Evolutionary conservation across 225 moss, liverwort and hornwort genomes (phyloP), one percentile per base, ranked within the genome.

Genomic region (Thuidium tamariscinum): DNA sequence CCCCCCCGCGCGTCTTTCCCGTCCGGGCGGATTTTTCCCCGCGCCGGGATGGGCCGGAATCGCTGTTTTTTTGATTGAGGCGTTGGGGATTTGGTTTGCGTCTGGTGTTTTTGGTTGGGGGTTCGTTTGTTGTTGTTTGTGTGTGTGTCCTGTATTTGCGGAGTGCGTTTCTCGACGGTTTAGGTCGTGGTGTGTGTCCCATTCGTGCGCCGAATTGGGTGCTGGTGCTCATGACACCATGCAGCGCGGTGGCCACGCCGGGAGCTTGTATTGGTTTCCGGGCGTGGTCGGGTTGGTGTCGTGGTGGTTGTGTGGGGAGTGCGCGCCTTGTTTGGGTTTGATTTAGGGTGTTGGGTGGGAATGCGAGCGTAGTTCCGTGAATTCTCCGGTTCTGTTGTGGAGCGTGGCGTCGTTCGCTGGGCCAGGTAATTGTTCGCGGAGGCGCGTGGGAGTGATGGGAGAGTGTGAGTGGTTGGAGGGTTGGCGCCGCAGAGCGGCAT

Each of bases 221-320:
- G 16, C 8, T 44, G 37, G 68, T 8, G 87, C 36, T 82, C 87
- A 87, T 87, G 87, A 87, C 77, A 87, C 68, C 87, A 83, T 87
- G 82, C 87, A 87, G 87, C 87, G 83, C 67, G 76, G 23, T 12
- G 73, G 14, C 30, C 59, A 36, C 59, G 82, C 9, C 14, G 21
- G 10, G 48, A 77, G 76, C 76, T 76, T 49, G 73, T 41, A 74
- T 81, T 6, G 81, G 81, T 9, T 41, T 34, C 42, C 26, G 42
- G 2, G 16, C 52, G 72, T 42, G 29, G 21, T 84, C 8, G 64
- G 55, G 44, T 19, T 34, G 0, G 57, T 9, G 19, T 23, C 27
- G 0, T 16, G 7, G 68, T 59, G 86, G 32, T 30, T 14, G 21
- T 22, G 21, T 80, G 4, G 80, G 62, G 30, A 8, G 86, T 9